Evolutionary conservation across 768 basidiomycete genomes (phyloP).

Genomic region (Boletus bicolor): DNA sequence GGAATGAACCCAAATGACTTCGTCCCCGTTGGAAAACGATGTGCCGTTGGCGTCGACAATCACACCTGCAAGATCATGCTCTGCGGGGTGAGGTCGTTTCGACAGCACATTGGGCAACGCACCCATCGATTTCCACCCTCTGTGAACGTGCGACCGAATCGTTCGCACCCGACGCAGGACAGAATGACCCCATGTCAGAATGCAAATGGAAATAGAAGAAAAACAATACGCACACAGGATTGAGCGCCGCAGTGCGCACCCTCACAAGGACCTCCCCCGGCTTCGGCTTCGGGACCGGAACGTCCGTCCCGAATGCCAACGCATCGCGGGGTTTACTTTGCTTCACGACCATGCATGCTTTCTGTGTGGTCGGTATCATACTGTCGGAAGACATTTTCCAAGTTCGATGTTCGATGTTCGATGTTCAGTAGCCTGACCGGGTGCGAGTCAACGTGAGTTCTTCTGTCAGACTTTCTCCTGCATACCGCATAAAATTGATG

Average conservation of each 20-base stretch:
- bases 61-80: slow-evolving; percentile 62
- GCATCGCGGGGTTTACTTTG: slow-evolving; percentile 31
- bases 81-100: slow-evolving; percentile 50
- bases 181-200: not conserved
- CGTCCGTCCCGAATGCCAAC: slow-evolving; percentile 27
- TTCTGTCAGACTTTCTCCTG: no score
- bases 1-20: slow-evolving; percentile 57
- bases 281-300: slow-evolving; percentile 33
- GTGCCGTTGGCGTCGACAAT: slow-evolving; percentile 55
- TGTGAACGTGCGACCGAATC: slow-evolving; percentile 21
- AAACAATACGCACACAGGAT: slow-evolving; percentile 52
- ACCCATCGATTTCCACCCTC: slow-evolving; percentile 59
- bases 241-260: slow-evolving; percentile 56
- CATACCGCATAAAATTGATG: no score
- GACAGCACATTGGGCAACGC: slow-evolving; percentile 45
- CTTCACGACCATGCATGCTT: slow-evolving; percentile 31
- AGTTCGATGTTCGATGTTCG: not conserved
- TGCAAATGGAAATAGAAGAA: not conserved
- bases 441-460: no score
- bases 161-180: not conserved
- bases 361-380: slow-evolving; percentile 20
- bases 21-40: slow-evolving; percentile 54
- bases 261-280: slow-evolving; percentile 48
- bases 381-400: slow-evolving; percentile 5
- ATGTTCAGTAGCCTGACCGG: not conserved